phyloP scores from a whole-genome alignment of 768 basidiomycete species.

The Pleurotus tuoliensis region DNA sequence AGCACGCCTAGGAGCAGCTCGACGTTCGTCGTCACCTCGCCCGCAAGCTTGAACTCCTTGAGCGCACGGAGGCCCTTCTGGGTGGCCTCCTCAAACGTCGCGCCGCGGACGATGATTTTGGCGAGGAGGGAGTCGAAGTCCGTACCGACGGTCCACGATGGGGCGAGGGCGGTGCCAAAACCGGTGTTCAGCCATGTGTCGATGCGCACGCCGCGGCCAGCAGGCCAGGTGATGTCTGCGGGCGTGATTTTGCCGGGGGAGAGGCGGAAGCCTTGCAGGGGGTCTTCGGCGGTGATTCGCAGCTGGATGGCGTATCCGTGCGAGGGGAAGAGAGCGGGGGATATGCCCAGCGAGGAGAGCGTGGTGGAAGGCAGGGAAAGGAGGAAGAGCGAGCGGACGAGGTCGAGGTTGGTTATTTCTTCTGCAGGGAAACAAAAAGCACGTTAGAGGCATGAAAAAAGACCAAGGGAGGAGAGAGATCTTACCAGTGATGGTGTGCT shows the following conservation, averaged over 20 bases:
- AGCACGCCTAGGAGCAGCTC: conserved; percentile 28
- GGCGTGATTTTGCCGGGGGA: conserved; percentile 83
- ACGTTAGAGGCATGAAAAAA: background rate
- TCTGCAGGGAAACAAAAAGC: conserved; percentile 36
- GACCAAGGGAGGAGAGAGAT: background rate
- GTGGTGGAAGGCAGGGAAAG: conserved; percentile 70
- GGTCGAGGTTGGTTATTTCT: conserved; percentile 86
- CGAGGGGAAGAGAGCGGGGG: conserved; percentile 63
- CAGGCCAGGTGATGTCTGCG: conserved; percentile 63
- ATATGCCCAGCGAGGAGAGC: conserved; percentile 67
- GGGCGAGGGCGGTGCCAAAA: conserved; percentile 44
- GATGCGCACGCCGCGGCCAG: conserved; percentile 82
- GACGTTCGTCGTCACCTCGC: conserved; percentile 35
- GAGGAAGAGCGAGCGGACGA: conserved; percentile 86
- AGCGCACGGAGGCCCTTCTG: conserved; percentile 81
- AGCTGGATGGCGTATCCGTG: conserved; percentile 82
- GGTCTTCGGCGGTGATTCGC: conserved; percentile 87
- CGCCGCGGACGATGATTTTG: conserved; percentile 76
- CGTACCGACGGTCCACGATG: conserved; percentile 41
- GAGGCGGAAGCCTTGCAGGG: conserved; percentile 70
- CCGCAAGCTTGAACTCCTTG: conserved; percentile 75
- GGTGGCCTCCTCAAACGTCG: conserved; percentile 79
- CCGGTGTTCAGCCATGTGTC: conserved; percentile 81
- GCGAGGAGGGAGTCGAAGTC: conserved; percentile 89
- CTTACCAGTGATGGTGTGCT: conserved; percentile 85